Percentiles rank a stretch among this genome's conserved stretches.
These are phyloP conservation scores for Sisymbrium irio DNA, from an alignment of 345 rosid species.

Conservation along the genomic window DNA sequence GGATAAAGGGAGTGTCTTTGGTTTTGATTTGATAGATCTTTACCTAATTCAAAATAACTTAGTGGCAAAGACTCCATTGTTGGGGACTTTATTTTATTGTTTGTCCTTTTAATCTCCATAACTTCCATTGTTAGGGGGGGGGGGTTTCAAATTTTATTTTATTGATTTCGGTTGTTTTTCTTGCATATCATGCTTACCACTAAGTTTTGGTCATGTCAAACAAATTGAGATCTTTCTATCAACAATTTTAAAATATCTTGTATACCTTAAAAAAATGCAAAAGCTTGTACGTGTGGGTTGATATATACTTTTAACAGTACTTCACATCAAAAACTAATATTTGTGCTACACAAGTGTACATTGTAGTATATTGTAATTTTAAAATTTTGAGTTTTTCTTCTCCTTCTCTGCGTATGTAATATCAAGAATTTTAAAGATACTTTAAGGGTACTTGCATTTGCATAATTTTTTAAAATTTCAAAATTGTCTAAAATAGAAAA, in stretches of 20 bases:
- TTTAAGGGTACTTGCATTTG: not conserved
- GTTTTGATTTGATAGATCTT: conserved; percentile 27
- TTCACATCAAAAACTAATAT: not conserved
- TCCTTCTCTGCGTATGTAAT: no score
- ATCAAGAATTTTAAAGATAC: not conserved
- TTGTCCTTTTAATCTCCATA: not conserved
- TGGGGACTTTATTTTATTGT: not conserved
- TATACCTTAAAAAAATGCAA: not conserved
- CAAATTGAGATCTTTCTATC: not conserved
- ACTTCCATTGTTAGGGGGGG: not conserved
- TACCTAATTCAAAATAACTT: not conserved
- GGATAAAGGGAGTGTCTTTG: conserved; percentile 13
- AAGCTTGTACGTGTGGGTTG: not conserved
- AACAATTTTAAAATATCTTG: not conserved
- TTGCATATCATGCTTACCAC: conserved; percentile 16
- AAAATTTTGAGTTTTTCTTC: no score
- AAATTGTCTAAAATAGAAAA: not conserved
- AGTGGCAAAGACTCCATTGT: conserved; percentile 25
- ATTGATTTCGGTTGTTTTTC: not conserved
- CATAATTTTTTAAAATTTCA: not conserved
- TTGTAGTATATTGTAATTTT: not conserved
- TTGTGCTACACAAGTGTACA: not conserved
- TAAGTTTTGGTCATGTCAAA: not conserved
- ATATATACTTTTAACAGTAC: not conserved
- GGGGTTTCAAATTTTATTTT: not conserved